Base-by-base conservation (phyloP, 2,329 filamentous ascomycete species). In the Botrytis elliptica region DNA sequence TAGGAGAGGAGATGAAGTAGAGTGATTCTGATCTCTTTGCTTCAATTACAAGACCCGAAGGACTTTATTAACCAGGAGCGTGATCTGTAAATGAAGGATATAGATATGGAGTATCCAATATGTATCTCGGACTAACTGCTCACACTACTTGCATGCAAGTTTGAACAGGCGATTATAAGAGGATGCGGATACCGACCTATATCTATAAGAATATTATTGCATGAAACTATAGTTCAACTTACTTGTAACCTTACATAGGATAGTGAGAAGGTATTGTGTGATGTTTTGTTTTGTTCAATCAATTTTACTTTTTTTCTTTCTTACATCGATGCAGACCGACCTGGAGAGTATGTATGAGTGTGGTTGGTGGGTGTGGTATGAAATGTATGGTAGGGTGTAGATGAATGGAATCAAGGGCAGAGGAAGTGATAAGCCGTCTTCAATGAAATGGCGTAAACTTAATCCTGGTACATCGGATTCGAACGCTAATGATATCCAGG, bases 121-220 rank as follows among this genome's bases (percentile, higher is more conserved):
- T 71, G 62, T 63, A 63, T 38, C 42, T 63, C 67, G 55, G 40
- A 70, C 40, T 60, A 22, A 38, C 57, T 62, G n/a, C 59, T 18
- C 44, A 49, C 22, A 71, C 46, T 40, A 66, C 36, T 22, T 46
- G 70, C 44, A 72, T 72, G 70, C 36, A 72, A 38, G 36, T 49
- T 57, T 70, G 38, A 52, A 64, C 18, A 55, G 69, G 42, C 69
- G 42, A 55, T n/a, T 44, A 29, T 49, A 42, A 68, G 55, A 63
- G 59, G 63, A 52, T 71, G 69, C 69, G 59, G 33, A 46, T 71
- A 52, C 69, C 69, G 33, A 64, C 69, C 59, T 71, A 42, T 71
- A 71, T 64, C 59, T 64, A 55, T 44, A 46, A 70, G 49, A 64
- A 46, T 70, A 20, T 65, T 52, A 71, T 29, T 71, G 40, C 57